These are phyloP conservation scores for Solanum chilense DNA, from an alignment of 257 asterid species.

Conservation along the genomic window DNA sequence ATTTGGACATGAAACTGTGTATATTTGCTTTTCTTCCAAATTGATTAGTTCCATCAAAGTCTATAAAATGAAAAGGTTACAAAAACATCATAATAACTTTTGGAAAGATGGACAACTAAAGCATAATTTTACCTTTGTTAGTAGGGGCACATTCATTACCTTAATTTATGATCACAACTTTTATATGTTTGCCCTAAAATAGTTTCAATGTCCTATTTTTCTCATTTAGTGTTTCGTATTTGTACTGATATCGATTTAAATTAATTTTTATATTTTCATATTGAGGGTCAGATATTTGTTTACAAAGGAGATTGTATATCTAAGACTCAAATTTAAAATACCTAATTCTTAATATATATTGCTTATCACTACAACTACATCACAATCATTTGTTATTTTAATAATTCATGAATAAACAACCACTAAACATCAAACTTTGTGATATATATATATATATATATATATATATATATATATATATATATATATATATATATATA, in stretches of 20 bases:
- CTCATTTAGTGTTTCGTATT: not conserved
- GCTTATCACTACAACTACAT: not conserved
- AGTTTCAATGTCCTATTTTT: not conserved
- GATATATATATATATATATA: no score
- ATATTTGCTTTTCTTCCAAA: not conserved
- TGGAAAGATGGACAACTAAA: not conserved
- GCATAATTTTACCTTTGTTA: constrained; percentile 3
- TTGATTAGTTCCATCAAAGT: not conserved
- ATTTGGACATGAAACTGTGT: not conserved
- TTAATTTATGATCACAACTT: constrained; percentile 3
- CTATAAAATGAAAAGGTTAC: not conserved
- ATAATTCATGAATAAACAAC: not conserved
- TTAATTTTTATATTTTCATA: not conserved
- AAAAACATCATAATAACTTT: not conserved
- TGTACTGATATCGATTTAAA: not conserved
- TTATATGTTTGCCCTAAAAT: constrained; percentile 15
- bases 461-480: no score
- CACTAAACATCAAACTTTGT: not conserved
- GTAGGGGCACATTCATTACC: constrained; percentile 19
- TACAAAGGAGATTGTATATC: not conserved
- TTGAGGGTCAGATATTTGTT: not conserved
- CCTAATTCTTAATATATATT: not conserved
- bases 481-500: no score
- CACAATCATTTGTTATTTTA: not conserved
- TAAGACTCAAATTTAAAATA: not conserved